Evolutionary conservation across 2,329 filamentous ascomycete species (phyloP).

Genomic region (Trichoderma asperellum): DNA sequence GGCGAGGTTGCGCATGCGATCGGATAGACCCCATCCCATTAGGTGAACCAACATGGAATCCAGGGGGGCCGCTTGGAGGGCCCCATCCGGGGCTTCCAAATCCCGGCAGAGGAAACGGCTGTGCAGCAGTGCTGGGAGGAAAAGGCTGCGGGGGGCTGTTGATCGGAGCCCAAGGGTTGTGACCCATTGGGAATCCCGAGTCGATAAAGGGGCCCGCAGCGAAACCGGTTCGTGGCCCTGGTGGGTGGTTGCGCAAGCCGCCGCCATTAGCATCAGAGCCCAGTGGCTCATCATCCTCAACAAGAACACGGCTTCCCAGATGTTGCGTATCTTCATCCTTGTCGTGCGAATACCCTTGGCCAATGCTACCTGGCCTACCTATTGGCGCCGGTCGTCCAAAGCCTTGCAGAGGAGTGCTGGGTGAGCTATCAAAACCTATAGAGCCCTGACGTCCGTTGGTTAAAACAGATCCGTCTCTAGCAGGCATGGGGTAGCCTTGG

Average conservation of each 20-base stretch:
- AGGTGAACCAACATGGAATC: conserved; percentile 43
- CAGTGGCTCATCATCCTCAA: conserved; percentile 71
- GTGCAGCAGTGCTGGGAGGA: conserved; percentile 43
- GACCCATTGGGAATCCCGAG: conserved; percentile 44
- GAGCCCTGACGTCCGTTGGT: conserved; percentile 79
- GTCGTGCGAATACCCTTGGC: conserved; percentile 55
- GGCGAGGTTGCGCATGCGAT: conserved; percentile 58
- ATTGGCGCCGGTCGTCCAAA: conserved; percentile 86
- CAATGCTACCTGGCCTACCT: conserved; percentile 78
- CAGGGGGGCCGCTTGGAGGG: conserved; percentile 40
- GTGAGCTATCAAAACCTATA: conserved; percentile 64
- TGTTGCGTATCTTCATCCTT: conserved; percentile 75
- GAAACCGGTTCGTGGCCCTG: conserved; percentile 52
- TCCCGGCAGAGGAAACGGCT: conserved; percentile 52
- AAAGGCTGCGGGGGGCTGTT: conserved; percentile 43
- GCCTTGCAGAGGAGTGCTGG: conserved; percentile 64
- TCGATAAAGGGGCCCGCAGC: conserved; percentile 49
- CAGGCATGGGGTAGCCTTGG: conserved; percentile 40
- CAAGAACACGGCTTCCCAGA: conserved; percentile 85
- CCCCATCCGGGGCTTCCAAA: conserved; percentile 50
- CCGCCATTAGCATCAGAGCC: conserved; percentile 39
- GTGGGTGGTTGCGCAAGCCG: conserved; percentile 54
- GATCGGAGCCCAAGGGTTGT: conserved; percentile 50
- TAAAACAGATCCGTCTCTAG: conserved; percentile 38
- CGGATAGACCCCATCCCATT: conserved; percentile 39